phyloP scores from a whole-genome alignment of 441 rosid genomes.

The Gossypium trilobum region DNA sequence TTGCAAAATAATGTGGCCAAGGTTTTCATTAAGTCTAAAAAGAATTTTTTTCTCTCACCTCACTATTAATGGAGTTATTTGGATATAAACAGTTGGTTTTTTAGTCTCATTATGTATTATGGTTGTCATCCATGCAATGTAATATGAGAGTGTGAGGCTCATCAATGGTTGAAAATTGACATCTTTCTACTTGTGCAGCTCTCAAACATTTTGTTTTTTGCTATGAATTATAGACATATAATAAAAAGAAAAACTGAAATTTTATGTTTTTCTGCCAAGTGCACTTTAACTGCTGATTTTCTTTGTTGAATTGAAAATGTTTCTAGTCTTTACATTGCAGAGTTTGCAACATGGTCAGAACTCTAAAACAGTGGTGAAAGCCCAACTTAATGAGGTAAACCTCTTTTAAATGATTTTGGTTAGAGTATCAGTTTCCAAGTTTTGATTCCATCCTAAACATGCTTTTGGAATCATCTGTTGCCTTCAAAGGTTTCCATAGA shows the following conservation, averaged over 20 bases:
- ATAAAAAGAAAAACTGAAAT: background rate
- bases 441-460: constrained; percentile 28
- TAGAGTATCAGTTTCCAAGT: constrained; percentile 28
- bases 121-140: background rate
- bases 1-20: background rate
- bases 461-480: constrained; percentile 45
- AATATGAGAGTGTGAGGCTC: background rate
- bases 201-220: background rate
- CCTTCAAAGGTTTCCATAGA: constrained; percentile 48
- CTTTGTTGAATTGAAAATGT: background rate
- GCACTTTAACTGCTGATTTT: background rate
- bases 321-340: constrained; percentile 20
- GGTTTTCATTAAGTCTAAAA: background rate
- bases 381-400: constrained; percentile 62
- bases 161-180: background rate
- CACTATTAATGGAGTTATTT: background rate
- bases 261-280: background rate
- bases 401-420: constrained; percentile 26
- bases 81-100: background rate
- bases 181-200: background rate
- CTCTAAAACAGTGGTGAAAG: constrained; percentile 40
- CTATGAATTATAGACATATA: background rate
- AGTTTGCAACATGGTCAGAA: constrained; percentile 34
- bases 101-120: background rate
- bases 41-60: background rate